phyloP scores from a whole-genome alignment of 495 filamentous ascomycete genomes.

The Aspergillus egyptiacus region DNA sequence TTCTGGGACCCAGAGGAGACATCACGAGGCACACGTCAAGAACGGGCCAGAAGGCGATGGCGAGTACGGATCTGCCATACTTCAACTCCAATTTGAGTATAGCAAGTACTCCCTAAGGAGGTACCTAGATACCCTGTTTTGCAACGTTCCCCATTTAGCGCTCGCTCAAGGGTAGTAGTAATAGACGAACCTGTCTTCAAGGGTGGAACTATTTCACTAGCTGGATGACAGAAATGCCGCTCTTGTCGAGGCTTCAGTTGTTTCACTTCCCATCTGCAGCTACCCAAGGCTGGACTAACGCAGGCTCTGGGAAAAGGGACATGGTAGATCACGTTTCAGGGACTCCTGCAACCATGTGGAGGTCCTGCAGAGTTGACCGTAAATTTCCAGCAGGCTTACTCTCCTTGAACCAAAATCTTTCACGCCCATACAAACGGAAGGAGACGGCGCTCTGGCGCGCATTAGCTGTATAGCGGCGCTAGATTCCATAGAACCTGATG shows the following conservation, averaged over 20 bases:
- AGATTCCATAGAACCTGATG: constrained; percentile 3
- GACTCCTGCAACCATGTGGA: constrained; percentile 44
- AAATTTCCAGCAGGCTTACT: constrained; percentile 7
- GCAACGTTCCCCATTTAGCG: constrained; percentile 12
- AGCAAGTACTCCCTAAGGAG: constrained; percentile 14
- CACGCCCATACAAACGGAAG: constrained; percentile 30
- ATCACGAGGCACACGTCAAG: constrained; percentile 22
- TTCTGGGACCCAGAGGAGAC: constrained; percentile 17
- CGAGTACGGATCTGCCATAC: constrained; percentile 24
- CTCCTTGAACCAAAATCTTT: constrained; percentile 11
- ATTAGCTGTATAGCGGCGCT: constrained; percentile 3
- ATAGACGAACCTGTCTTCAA: constrained; percentile 2
- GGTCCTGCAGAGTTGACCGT: constrained; percentile 46
- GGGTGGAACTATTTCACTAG: neutral
- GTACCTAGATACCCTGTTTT: constrained; percentile 8
- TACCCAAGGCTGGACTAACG: constrained; percentile 28
- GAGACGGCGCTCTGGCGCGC: constrained; percentile 19
- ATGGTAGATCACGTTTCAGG: constrained; percentile 28
- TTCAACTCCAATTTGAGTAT: constrained; percentile 15
- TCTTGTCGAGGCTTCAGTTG: constrained; percentile 34
- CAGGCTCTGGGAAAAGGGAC: constrained; percentile 14
- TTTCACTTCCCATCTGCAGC: constrained; percentile 32
- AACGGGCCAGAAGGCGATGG: constrained; percentile 11
- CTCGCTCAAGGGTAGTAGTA: constrained; percentile 1
- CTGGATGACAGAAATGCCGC: constrained; percentile 4